Evolutionary conservation across 345 rosid genomes (phyloP), one percentile per base, ranked within the genome.

Genomic region (Corchorus olitorius): DNA sequence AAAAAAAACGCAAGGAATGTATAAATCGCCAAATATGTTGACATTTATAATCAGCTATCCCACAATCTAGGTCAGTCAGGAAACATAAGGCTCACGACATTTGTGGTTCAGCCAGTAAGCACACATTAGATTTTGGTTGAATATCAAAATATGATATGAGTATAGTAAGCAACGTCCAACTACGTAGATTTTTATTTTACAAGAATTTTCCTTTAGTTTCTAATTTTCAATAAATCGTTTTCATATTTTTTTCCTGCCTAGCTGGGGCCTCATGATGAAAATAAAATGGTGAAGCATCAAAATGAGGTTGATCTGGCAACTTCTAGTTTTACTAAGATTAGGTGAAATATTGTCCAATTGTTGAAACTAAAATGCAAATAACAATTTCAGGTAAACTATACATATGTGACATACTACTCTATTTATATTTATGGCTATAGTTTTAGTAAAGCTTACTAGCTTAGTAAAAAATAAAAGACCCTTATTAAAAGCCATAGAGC

Each of bases 21-120:
- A 70, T 55, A 66, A 71, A 67, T 46, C n/a, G 77, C 50, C 50
- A 46, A 68, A 45, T 33, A 65, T 33, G 60, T 41, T 46, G 54
- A 41, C 70, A 62, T 55, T 62, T 60, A 66, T n/a, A 46, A 19
- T 64, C 34, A 65, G 19, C 4, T 66, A 66, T 65, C 54, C 17
- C 46, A 43, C 35, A 56, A 6, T 8, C 22, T 73, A 74, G 19
- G 34, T 54, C 5, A 46, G 71, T 37, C 43, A 66, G 41, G 60
- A 58, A 39, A 64, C 60, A 59, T 11, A 60, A 72, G 67, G 55
- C 41, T 58, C 39, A 50, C 0, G 10, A 16, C 5, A 9, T 35
- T 55, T 33, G 10, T 15, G 20, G 59, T n/a, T 70, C 75, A 20
- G 37, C 33, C 65, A 41, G 19, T 12, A 27, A 22, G 14, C 35